These are phyloP conservation scores for Diplodia sapinea DNA, from an alignment of 2,329 filamentous ascomycete genomes.

Conservation along the genomic window DNA sequence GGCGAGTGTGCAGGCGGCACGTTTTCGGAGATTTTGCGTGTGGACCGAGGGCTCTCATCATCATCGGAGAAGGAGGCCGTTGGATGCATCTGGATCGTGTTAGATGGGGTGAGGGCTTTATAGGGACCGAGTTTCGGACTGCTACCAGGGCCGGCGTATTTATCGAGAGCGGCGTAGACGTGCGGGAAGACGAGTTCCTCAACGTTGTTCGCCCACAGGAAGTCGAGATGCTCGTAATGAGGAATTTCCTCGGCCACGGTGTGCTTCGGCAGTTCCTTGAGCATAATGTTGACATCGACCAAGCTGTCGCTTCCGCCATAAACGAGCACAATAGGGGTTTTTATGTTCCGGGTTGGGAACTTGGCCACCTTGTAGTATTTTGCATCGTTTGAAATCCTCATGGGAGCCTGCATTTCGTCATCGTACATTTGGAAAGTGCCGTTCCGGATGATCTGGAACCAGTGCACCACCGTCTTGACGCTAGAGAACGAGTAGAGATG, in stretches of 20 bases:
- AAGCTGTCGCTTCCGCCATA: constrained; percentile 94
- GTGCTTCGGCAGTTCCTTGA: constrained; percentile 81
- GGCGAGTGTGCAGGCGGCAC: constrained; percentile 5
- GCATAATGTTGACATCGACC: constrained; percentile 92
- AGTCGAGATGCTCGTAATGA: constrained; percentile 96
- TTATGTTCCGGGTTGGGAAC: constrained; percentile 96
- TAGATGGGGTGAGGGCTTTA: constrained; percentile 24
- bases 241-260: constrained; percentile 86
- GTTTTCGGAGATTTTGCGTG: constrained; percentile 32
- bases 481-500: constrained; percentile 97
- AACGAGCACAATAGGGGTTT: constrained; percentile 89
- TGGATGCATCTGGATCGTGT: constrained; percentile 14
- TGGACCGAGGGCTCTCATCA: constrained; percentile 26
- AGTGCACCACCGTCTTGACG: constrained; percentile 96
- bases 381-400: constrained; percentile 71
- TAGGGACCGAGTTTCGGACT: constrained; percentile 24
- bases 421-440: constrained; percentile 98
- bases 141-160: constrained; percentile 52
- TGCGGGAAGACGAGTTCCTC: constrained; percentile 85
- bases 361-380: constrained; percentile 96
- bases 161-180: constrained; percentile 86
- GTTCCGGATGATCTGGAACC: constrained; percentile 99
- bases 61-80: constrained; percentile 21
- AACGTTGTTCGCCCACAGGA: constrained; percentile 90
- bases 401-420: constrained; percentile 82